Evolutionary conservation across 495 filamentous ascomycete genomes (phyloP), one percentile per base, ranked within the genome.

Genomic region (Trypethelium eluteriae): DNA sequence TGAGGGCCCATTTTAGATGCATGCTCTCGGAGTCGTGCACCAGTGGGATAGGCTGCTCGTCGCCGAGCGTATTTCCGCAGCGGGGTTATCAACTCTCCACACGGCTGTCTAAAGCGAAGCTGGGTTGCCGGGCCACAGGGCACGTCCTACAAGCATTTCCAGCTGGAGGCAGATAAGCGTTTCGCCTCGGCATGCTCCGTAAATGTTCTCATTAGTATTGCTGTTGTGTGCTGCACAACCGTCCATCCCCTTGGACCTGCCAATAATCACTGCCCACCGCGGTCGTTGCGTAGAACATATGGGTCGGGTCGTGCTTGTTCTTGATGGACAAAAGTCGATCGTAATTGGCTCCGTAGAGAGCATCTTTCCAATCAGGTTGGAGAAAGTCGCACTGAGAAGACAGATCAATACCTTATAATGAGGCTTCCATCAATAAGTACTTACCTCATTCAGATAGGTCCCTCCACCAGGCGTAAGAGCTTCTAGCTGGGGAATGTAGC

Each of bases 401-500:
- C 7, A 18, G 14, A 5, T 53, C 16, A 36, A 7, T 36, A 59
- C n/a, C 14, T 59, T 18, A 36, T 35, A 7, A 35, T 36, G 2
- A 18, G 25, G 5, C 14, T 18, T 7, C 14, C 32, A 36, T 9
- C 7, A 10, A 59, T 4, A 36, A 14, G 53, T 18, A 59, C 53
- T 6, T 36, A 59, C 69, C 39, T 70, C 69, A 53, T 69, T 70
- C 25, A 70, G 67, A 46, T 70, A 70, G 38, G 39, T 53, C 6
- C 57, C 41, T 11, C 68, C 68, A 39, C 64, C 64, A 14, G 68
- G 69, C 53, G 69, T 70, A 2, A 70, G 72, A 0, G 75, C 77
- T 53, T 72, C 74, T 61, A 85, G 65, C 2, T 75, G 74, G 11
- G 82, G 77, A 12, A 84, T 75, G 16, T 71, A 78, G 1, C 72